Conservation (phyloP, 768 basidiomycete species). For the Lepiota venenata region DNA sequence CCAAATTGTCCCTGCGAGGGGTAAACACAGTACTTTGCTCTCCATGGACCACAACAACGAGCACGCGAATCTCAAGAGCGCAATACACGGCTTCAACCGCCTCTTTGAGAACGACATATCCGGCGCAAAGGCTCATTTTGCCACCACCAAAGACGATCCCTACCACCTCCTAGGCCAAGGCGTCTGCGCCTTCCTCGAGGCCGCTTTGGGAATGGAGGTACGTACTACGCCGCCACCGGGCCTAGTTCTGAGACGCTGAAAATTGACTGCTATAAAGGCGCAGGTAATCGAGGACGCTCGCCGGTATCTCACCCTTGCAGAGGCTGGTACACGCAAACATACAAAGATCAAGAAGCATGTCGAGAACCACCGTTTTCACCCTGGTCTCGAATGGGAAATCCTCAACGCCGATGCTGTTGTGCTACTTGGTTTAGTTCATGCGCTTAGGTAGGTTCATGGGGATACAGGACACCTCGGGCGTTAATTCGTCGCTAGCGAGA, state of each 20-base stretch:
- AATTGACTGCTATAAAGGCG: constrained; percentile 29
- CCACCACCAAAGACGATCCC: constrained; percentile 49
- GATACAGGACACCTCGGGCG: not conserved
- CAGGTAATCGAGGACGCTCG: constrained; percentile 64
- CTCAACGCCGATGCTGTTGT: constrained; percentile 71
- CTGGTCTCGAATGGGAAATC: constrained; percentile 76
- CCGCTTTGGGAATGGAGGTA: constrained; percentile 81
- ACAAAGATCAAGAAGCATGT: constrained; percentile 25
- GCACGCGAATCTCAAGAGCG: constrained; percentile 27
- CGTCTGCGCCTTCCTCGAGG: constrained; percentile 71
- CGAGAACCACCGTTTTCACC: constrained; percentile 42
- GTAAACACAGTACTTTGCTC: not conserved
- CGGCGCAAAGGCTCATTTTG: constrained; percentile 49
- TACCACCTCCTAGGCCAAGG: constrained; percentile 75
- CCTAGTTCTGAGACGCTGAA: not conserved
- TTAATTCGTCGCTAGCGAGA: constrained; percentile 47
- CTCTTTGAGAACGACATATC: constrained; percentile 68
- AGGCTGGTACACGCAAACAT: constrained; percentile 57
- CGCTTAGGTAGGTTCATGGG: constrained; percentile 49
- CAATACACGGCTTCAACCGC: constrained; percentile 56
- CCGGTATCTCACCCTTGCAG: constrained; percentile 50
- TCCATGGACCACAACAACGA: constrained; percentile 23
- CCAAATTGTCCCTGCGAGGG: not conserved
- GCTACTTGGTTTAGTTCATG: constrained; percentile 66
- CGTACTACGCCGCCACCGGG: constrained; percentile 9